These are phyloP conservation scores for Pseudoscleropodium purum DNA, from an alignment of 225 moss, liverwort and hornwort species.

Conservation along the genomic window DNA sequence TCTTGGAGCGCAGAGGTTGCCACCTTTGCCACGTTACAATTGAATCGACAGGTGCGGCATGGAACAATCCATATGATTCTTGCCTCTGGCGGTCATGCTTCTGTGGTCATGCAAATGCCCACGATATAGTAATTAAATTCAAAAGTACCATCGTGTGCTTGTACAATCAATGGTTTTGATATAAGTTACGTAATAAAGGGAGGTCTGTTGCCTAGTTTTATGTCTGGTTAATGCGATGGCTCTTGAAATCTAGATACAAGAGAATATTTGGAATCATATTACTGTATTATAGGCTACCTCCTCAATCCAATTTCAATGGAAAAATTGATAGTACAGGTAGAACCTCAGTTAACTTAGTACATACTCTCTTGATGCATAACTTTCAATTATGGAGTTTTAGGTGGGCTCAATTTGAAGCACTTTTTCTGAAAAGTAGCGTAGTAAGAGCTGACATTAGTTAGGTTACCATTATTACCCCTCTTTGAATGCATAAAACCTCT, in stretches of 20 bases:
- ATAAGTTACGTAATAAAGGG: neutral
- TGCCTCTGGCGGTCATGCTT: neutral
- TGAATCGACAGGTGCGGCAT: neutral
- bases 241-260: neutral
- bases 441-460: no score
- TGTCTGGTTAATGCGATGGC: neutral
- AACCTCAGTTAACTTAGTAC: no score
- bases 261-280: neutral
- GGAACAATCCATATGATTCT: neutral
- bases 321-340: neutral
- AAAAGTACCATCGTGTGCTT: neutral
- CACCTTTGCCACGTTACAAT: conserved; percentile 8
- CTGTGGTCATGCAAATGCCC: neutral
- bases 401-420: no score
- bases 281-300: neutral
- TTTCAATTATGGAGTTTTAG: no score
- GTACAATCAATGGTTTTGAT: neutral
- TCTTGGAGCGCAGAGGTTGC: conserved; percentile 6
- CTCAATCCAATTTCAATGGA: neutral
- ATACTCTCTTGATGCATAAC: no score
- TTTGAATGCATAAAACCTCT: no score
- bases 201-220: no score
- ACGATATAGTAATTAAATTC: neutral
- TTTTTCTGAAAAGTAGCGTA: no score
- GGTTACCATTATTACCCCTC: no score